Conservation (phyloP, 2,329 filamentous ascomycete species). For the Penicillium capsulatum region DNA sequence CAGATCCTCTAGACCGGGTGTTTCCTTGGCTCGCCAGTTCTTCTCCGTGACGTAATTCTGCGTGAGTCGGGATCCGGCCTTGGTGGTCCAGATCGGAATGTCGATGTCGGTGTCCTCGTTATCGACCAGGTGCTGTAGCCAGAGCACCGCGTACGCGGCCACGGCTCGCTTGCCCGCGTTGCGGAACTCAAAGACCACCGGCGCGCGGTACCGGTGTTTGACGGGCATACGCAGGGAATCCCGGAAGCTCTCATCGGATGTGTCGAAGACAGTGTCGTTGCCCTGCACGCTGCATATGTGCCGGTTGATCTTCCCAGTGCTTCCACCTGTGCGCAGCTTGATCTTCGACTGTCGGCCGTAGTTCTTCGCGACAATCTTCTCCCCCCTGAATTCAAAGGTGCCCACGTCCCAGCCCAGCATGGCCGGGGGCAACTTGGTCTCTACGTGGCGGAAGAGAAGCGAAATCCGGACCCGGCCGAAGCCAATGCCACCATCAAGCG, state of each 20-base stretch:
- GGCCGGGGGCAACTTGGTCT: slow-evolving; percentile 75
- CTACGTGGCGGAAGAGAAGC: slow-evolving; percentile 82
- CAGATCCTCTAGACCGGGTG: slow-evolving; percentile 71
- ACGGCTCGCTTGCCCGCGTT: slow-evolving; percentile 63
- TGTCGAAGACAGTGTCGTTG: slow-evolving; percentile 58
- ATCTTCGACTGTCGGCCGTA: slow-evolving; percentile 65
- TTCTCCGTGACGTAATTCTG: slow-evolving; percentile 89
- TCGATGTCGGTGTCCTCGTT: slow-evolving; percentile 73
- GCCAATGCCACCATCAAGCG: slow-evolving; percentile 89
- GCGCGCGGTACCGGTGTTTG: slow-evolving; percentile 83
- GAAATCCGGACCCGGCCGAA: slow-evolving; percentile 88
- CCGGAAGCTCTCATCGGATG: slow-evolving; percentile 49
- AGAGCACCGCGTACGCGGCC: slow-evolving; percentile 73
- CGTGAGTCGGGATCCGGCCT: slow-evolving; percentile 68
- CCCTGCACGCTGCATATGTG: slow-evolving; percentile 58
- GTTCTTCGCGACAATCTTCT: slow-evolving; percentile 61
- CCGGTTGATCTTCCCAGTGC: slow-evolving; percentile 64
- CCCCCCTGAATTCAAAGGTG: slow-evolving; percentile 80
- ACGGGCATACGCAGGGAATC: slow-evolving; percentile 72
- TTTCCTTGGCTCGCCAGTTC: slow-evolving; percentile 58
- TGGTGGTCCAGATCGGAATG: slow-evolving; percentile 85
- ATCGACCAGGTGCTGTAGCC: slow-evolving; percentile 81
- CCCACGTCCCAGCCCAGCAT: slow-evolving; percentile 94
- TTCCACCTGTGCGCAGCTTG: slow-evolving; percentile 77
- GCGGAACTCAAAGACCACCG: slow-evolving; percentile 84